Evolutionary conservation across 208 protist species (phyloP).

Genomic region (Trypanosoma conorhini): DNA sequence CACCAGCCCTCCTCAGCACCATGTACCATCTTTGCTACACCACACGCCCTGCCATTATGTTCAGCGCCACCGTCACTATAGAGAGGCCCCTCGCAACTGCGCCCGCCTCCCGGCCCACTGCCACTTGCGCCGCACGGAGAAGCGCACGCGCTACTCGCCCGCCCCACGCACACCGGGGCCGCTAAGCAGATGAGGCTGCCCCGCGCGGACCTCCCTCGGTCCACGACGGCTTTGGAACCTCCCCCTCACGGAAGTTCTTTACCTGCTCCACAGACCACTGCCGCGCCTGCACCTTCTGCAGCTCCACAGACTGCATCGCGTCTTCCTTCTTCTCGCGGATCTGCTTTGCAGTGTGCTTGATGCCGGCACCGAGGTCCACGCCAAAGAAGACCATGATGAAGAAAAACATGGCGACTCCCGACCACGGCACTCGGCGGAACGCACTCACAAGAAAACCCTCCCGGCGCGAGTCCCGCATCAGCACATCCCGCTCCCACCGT

Average conservation of each 20-base stretch:
- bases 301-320: conserved; percentile 55
- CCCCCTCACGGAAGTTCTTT: conserved; percentile 63
- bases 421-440: conserved; percentile 75
- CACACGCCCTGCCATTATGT: not conserved
- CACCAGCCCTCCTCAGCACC: not conserved
- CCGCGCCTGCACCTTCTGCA: conserved; percentile 63
- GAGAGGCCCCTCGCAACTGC: not conserved
- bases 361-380: conserved; percentile 74
- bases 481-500: conserved; percentile 72
- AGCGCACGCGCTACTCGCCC: not conserved
- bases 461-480: conserved; percentile 46
- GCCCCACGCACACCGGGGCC: not conserved
- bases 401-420: conserved; percentile 75
- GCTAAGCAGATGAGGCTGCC: not conserved
- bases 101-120: not conserved
- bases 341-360: conserved; percentile 70
- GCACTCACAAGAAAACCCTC: conserved; percentile 47
- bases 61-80: not conserved
- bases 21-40: not conserved
- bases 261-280: conserved; percentile 87
- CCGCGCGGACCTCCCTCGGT: conserved; percentile 52
- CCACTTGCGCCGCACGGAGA: not conserved
- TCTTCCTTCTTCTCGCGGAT: conserved; percentile 81
- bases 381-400: conserved; percentile 89
- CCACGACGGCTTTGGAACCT: conserved; percentile 78